Evolutionary conservation across 345 rosid genomes (phyloP), one percentile per base, ranked within the genome.

Genomic region (Euphorbia pulcherrima): DNA sequence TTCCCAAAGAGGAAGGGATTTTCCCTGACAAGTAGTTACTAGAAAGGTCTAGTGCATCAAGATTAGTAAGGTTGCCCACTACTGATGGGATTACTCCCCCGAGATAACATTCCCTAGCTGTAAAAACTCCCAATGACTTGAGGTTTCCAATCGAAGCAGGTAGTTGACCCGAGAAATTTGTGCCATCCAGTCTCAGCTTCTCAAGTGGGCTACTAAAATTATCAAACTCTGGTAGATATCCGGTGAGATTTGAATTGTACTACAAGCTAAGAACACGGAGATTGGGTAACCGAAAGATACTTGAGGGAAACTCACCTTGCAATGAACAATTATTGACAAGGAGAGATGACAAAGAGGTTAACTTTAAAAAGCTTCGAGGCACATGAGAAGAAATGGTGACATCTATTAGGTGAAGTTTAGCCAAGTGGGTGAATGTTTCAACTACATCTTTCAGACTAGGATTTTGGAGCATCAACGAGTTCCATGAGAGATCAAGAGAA

Each of bases 51-150:
- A 33, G 7, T 3, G 37, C 37, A 33, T 33, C 7, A 7, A 33
- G 37, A 33, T 33, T 33, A 33, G 37, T 13, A 6, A 74, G 77
- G 39, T 37, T 47, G 14, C 41, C 44, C 12, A 55, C 20, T 51
- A 52, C 61, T 41, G 18, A 62, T 5, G 79, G 75, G 4, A 71
- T 0, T 56, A 17, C 29, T 0, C 60, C 60, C 35, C 6, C 66
- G 13, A 27, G 0, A 0, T 8, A 1, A 13, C 21, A 48, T 48
- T 12, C 53, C 8, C 53, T 48, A 8, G 11, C 53, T 0, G 53
- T 12, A 48, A 48, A 48, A 48, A 6, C 21, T 16, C 53, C n/a
- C 53, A 48, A 48, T 3, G 53, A 48, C 47, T 41, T 41, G 12
- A 41, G 47, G 47, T 41, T 41, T 1, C 47, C 47, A 2, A 41